Conservation (phyloP, 1,284 basidiomycete genomes). For the Malassezia slooffiae region DNA sequence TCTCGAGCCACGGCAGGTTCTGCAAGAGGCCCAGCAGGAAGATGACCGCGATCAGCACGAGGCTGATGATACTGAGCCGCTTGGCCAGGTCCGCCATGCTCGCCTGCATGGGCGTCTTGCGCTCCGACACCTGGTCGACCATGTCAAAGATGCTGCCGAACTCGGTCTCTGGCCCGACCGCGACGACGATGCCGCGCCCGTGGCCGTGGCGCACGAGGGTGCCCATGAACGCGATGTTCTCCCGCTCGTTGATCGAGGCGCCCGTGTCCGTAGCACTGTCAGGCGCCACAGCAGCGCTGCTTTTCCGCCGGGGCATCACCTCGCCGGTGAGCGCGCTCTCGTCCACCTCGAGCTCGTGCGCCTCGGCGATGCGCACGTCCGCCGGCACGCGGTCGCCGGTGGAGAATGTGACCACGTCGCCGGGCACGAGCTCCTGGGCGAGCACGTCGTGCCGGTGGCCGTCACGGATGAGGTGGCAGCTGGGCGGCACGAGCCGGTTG, state of each 20-base stretch:
- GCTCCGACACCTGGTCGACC: slow-evolving; percentile 95
- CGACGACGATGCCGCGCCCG: slow-evolving; percentile 77
- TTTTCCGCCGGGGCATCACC: slow-evolving; percentile 69
- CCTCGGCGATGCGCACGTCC: slow-evolving; percentile 68
- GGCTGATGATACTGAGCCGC: slow-evolving; percentile 77
- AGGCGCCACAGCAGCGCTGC: slow-evolving; percentile 47
- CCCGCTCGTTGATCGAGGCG: slow-evolving; percentile 64
- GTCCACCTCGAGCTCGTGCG: slow-evolving; percentile 80
- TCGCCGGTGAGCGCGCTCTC: slow-evolving; percentile 92
- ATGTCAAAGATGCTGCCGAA: slow-evolving; percentile 94
- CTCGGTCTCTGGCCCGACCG: slow-evolving; percentile 77
- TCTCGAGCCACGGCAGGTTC: slow-evolving; percentile 80
- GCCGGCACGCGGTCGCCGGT: slow-evolving; percentile 84
- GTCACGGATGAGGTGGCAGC: slow-evolving; percentile 75
- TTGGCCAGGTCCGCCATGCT: slow-evolving; percentile 95
- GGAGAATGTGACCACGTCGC: slow-evolving; percentile 79
- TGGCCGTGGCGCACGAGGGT: slow-evolving; percentile 84
- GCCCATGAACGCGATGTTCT: slow-evolving; percentile 90
- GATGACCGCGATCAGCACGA: slow-evolving; percentile 83
- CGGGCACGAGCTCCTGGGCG: slow-evolving; percentile 87
- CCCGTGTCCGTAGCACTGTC: background rate
- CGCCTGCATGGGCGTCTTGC: slow-evolving; percentile 80
- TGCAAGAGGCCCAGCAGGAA: slow-evolving; percentile 81
- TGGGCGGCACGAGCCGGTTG: slow-evolving; percentile 90
- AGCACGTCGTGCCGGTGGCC: slow-evolving; percentile 55